Evolutionary conservation across 192 early-diverging fungal genomes (phyloP), one percentile per base, ranked within the genome.

Genomic region (Backusella liffmaniae): DNA sequence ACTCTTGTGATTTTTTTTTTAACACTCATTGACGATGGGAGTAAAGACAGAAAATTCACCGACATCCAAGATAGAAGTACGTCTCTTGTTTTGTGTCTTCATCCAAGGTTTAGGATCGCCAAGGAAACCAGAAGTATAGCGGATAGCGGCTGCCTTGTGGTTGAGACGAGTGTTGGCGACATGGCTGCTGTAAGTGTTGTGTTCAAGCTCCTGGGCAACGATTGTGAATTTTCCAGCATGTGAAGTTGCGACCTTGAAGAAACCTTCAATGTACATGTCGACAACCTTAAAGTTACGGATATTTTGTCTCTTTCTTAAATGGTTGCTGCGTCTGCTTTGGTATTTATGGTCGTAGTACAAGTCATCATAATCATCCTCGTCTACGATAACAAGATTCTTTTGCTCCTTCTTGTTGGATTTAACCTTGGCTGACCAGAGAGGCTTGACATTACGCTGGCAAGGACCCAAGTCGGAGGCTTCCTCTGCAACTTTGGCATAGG

Each of bases 211-310:
- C n/a, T 62, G 23, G 12, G 23, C 23, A 13, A 62, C 23, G 10
- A 62, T 23, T 13, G 56, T 69, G 67, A 37, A 41, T 39, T 69
- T 69, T 10, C 67, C 67, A 23, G 18, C 10, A 7, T 37, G 34
- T 16, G 67, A 41, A 23, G 67, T 37, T 23, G 67, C 67, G 4
- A 69, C 34, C 36, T 21, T n/a, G 6, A 69, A 16, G 21, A 69
- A 41, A 41, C 67, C 67, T 37, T 69, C 67, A 5, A 69, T 34
- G n/a, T 69, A 37, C 21, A 69, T 69, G 12, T 69, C 67, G 21
- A 69, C n/a, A 12, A 37, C 21, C 5, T 37, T 69, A 35, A 41
- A 41, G 67, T 69, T 35, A 23, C 21, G 67, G 15, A 69, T 23
- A 18, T 37, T 16, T 23, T 35, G 67, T 69, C 67, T 69, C 12